phyloP scores from a whole-genome alignment of 2,329 filamentous ascomycete genomes.

The Phyllachora maydis region DNA sequence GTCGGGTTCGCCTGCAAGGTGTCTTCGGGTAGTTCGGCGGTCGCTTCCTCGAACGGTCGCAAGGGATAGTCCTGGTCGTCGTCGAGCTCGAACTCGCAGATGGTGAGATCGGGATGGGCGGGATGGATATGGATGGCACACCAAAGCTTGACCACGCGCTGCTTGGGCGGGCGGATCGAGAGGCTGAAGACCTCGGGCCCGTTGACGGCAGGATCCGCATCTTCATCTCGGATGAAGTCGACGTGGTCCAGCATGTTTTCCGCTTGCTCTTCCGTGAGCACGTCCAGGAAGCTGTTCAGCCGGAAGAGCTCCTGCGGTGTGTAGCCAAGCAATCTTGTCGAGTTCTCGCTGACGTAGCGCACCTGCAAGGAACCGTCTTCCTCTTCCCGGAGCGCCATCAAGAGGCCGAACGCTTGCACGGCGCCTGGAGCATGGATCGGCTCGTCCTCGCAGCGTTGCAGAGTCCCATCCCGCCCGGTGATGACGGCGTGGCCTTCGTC shows the following conservation, averaged over 20 bases:
- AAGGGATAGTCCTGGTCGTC: slow-evolving; percentile 52
- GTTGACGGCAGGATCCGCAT: slow-evolving; percentile 51
- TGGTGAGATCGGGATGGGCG: slow-evolving; percentile 45
- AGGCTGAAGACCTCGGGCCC: slow-evolving; percentile 77
- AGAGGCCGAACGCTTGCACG: slow-evolving; percentile 58
- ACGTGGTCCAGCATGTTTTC: slow-evolving; percentile 73
- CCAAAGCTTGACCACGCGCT: slow-evolving; percentile 52
- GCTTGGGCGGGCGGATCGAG: slow-evolving; percentile 38
- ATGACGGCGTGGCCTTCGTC: slow-evolving; percentile 67
- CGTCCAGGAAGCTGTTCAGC: slow-evolving; percentile 59
- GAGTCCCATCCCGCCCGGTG: slow-evolving; percentile 51
- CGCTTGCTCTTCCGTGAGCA: slow-evolving; percentile 63
- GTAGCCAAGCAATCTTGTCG: slow-evolving; percentile 53
- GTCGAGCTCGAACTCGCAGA: slow-evolving; percentile 79
- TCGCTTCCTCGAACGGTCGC: slow-evolving; percentile 35
- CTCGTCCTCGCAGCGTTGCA: slow-evolving; percentile 77
- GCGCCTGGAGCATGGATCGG: slow-evolving; percentile 77
- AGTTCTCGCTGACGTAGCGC: slow-evolving; percentile 66
- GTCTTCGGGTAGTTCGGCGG: slow-evolving; percentile 46
- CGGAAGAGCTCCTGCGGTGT: slow-evolving; percentile 56
- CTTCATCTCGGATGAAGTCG: slow-evolving; percentile 72
- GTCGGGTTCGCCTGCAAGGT: slow-evolving; percentile 57
- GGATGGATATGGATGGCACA: slow-evolving; percentile 66
- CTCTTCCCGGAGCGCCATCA: slow-evolving; percentile 56
- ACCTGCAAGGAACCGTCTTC: slow-evolving; percentile 46